Conservation (phyloP, 2,329 filamentous ascomycete genomes). For the Trichoderma aggressivum region DNA sequence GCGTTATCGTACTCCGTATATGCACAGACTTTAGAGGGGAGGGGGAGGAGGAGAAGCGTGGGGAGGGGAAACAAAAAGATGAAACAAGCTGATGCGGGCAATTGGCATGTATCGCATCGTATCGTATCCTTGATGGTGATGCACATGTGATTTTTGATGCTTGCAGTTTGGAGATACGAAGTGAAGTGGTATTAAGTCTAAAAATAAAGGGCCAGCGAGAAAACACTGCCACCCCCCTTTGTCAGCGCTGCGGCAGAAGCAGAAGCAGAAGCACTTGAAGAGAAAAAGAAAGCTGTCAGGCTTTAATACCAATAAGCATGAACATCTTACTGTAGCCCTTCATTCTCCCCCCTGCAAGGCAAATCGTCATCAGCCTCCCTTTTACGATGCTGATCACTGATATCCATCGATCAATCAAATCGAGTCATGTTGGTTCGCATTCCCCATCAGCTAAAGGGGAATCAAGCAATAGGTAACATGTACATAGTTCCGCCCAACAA, state of each 20-base stretch:
- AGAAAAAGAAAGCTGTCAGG: neutral
- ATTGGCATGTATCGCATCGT: neutral
- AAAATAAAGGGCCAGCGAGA: neutral
- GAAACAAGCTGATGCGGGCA: neutral
- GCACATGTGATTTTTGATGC: neutral
- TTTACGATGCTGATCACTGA: neutral
- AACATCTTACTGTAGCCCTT: neutral
- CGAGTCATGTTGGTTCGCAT: neutral
- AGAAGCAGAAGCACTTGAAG: neutral
- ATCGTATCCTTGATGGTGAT: neutral
- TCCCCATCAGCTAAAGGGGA: neutral
- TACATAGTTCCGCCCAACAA: neutral
- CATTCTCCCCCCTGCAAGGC: neutral
- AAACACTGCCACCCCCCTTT: slow-evolving; percentile 15
- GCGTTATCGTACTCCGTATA: neutral
- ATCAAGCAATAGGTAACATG: too few relatives aligned
- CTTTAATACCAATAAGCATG: neutral
- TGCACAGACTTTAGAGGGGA: neutral
- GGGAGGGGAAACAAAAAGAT: too few relatives aligned
- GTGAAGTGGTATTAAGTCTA: neutral
- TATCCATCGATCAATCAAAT: neutral
- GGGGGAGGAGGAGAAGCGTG: too few relatives aligned
- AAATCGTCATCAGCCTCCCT: neutral
- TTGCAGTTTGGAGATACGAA: neutral
- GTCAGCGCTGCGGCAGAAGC: neutral